Percentiles rank a stretch among this genome's conserved stretches.
These are phyloP conservation scores for Fomitopsis schrenkii DNA, from an alignment of 1,284 basidiomycete genomes.

Conservation along the genomic window DNA sequence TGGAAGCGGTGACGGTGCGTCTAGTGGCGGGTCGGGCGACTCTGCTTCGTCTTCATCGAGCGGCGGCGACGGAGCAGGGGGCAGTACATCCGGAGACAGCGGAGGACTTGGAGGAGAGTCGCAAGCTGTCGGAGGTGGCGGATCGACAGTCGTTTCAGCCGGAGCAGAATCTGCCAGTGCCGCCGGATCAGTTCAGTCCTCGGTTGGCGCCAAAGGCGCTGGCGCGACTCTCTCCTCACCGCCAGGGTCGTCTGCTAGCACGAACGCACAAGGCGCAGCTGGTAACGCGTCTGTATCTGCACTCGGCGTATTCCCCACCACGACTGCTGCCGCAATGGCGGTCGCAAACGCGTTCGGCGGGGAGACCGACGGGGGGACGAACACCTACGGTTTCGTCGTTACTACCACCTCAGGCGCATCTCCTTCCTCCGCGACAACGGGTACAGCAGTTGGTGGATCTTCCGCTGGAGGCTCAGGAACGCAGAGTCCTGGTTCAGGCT, in stretches of 20 bases:
- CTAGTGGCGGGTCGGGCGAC: neutral
- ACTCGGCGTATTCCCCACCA: neutral
- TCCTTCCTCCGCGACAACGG: neutral
- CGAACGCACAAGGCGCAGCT: neutral
- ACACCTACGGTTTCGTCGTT: neutral
- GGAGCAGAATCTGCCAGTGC: neutral
- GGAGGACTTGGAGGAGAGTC: neutral
- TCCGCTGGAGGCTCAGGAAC: neutral
- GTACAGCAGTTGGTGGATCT: neutral
- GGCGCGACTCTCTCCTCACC: neutral
- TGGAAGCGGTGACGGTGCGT: neutral
- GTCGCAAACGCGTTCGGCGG: neutral
- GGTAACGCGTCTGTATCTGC: neutral
- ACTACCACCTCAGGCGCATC: neutral
- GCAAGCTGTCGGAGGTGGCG: slow-evolving; percentile 2
- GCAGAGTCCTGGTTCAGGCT: neutral
- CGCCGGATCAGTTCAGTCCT: neutral
- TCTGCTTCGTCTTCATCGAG: neutral
- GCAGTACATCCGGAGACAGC: neutral
- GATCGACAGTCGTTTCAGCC: slow-evolving; percentile 9
- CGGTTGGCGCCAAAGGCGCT: neutral
- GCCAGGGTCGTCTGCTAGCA: neutral
- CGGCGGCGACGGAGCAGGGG: neutral
- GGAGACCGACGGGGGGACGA: neutral
- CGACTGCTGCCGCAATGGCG: neutral